Evolutionary conservation across 768 basidiomycete genomes (phyloP).

Genomic region (Mycena olivaceomarginata): DNA sequence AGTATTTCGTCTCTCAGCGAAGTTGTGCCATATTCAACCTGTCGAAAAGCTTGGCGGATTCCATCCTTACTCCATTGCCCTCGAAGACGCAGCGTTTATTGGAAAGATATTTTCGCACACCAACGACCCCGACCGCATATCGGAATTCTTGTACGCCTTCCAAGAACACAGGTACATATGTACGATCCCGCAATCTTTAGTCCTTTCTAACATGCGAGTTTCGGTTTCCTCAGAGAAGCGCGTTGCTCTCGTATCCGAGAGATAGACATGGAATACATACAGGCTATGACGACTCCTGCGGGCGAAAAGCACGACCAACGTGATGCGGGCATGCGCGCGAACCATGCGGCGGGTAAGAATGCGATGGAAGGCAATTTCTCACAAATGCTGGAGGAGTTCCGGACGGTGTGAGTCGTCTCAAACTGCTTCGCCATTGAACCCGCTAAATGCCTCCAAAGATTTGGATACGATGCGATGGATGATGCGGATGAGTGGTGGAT

Average conservation of each 20-base stretch:
- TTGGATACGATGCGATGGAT: not conserved
- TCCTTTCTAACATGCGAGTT: not conserved
- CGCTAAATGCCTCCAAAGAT: not conserved
- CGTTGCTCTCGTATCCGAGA: slow-evolving; percentile 3
- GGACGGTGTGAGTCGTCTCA: not conserved
- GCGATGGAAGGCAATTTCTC: not conserved
- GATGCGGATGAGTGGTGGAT: not conserved
- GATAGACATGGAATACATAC: not conserved
- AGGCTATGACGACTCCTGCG: not conserved
- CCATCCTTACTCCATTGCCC: not conserved
- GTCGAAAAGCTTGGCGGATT: not conserved
- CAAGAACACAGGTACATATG: not conserved
- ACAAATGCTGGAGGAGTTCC: not conserved
- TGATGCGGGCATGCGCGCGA: not conserved
- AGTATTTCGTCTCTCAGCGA: not conserved
- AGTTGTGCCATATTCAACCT: not conserved
- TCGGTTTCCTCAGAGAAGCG: not conserved
- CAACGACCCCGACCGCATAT: not conserved
- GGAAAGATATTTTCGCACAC: not conserved
- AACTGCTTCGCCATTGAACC: not conserved
- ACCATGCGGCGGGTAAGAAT: not conserved
- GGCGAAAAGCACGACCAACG: not conserved
- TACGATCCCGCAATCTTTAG: too few relatives aligned
- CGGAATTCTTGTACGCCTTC: not conserved
- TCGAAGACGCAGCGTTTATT: not conserved